phyloP scores from a whole-genome alignment of 2,329 filamentous ascomycete genomes.

The Aureobasidium sp. region DNA sequence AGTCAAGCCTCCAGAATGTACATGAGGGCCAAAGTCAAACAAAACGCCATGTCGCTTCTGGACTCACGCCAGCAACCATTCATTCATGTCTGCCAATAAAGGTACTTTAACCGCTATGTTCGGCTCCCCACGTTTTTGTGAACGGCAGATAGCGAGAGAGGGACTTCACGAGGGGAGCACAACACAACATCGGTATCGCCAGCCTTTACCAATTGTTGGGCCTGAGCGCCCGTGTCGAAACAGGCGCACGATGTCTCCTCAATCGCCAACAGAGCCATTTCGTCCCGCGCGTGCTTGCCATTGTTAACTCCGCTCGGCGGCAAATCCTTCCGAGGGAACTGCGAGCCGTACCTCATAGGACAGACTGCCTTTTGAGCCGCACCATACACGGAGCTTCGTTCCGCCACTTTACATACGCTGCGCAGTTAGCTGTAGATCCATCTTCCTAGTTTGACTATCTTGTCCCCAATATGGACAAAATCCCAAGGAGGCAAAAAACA shows the following conservation, averaged over 20 bases:
- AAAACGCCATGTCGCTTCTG: not conserved
- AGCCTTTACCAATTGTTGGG: not conserved
- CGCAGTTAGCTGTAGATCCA: not conserved
- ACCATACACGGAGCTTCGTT: not conserved
- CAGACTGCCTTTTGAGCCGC: not conserved
- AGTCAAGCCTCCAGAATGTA: not conserved
- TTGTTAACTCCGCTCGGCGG: not conserved
- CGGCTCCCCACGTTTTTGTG: slow-evolving; percentile 8
- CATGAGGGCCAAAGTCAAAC: not conserved
- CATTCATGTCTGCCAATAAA: not conserved
- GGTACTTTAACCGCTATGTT: not conserved
- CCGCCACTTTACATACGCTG: not conserved
- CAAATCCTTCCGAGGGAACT: not conserved
- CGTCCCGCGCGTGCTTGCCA: not conserved
- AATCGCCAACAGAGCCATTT: not conserved
- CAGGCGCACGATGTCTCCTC: not conserved
- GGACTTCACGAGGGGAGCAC: not conserved
- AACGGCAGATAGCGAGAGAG: not conserved
- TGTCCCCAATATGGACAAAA: not conserved
- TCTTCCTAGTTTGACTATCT: not conserved
- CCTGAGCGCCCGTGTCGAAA: not conserved
- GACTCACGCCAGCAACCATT: not conserved
- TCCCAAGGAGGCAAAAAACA: not conserved
- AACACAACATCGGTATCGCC: not conserved
- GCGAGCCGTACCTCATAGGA: not conserved